phyloP scores from a whole-genome alignment of 495 filamentous ascomycete species.

The Tuber brumale region DNA sequence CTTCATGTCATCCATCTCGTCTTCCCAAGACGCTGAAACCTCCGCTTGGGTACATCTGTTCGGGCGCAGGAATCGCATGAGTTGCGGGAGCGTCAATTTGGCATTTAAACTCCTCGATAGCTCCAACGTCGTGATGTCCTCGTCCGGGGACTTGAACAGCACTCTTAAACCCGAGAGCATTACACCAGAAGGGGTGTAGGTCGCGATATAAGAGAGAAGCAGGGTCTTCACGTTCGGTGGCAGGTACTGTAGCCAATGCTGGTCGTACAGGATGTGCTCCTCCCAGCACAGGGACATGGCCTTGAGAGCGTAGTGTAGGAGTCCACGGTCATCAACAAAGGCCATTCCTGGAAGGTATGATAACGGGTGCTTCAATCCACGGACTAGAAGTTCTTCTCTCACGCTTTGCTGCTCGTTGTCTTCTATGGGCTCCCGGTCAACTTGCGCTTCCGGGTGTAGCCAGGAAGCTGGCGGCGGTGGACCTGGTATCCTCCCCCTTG shows the following conservation, averaged over 20 bases:
- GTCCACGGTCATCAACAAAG: conserved; percentile 4
- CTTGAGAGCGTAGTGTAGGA: conserved; percentile 15
- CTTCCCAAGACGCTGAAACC: background rate
- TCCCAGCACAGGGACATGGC: conserved; percentile 27
- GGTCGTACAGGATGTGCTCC: conserved; percentile 29
- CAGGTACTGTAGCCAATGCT: conserved; percentile 30
- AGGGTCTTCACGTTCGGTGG: conserved; percentile 26
- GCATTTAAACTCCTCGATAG: conserved; percentile 17
- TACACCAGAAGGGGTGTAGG: conserved; percentile 9
- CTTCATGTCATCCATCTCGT: background rate
- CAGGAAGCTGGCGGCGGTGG: conserved; percentile 38
- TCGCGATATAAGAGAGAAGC: conserved; percentile 25
- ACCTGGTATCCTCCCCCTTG: conserved; percentile 18
- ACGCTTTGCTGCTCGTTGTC: background rate
- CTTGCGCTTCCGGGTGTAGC: conserved; percentile 5
- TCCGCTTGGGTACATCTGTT: background rate
- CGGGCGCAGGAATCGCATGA: conserved; percentile 15
- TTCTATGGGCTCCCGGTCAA: background rate
- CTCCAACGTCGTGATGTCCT: conserved; percentile 32
- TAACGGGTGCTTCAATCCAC: background rate
- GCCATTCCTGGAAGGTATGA: conserved; percentile 21
- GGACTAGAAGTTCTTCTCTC: background rate
- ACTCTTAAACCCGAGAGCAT: conserved; percentile 16
- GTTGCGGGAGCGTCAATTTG: conserved; percentile 12
- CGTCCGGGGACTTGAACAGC: conserved; percentile 17